A percentile compares a stretch with the other conserved stretches of the same genome.
Conservation (phyloP, 495 filamentous ascomycete species). For the Trichoderma asperelloides region DNA sequence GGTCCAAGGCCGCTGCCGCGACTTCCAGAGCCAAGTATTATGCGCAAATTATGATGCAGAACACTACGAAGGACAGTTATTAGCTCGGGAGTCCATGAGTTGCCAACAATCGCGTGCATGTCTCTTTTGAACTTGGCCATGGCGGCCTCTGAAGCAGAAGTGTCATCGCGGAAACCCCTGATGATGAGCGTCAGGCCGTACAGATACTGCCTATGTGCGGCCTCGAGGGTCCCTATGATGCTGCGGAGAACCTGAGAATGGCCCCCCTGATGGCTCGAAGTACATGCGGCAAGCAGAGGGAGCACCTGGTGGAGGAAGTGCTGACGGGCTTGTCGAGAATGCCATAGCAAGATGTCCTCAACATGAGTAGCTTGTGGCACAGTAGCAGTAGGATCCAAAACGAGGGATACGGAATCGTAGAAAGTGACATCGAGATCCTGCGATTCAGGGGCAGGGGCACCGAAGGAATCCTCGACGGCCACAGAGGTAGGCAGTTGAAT, state of each 20-base stretch:
- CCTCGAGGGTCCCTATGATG: conserved; percentile 41
- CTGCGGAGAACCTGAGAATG: conserved; percentile 27
- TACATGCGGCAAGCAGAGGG: conserved; percentile 34
- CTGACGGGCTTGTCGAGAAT: conserved; percentile 39
- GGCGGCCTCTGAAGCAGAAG: conserved; percentile 21
- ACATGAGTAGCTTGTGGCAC: conserved; percentile 37
- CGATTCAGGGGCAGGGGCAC: conserved; percentile 33
- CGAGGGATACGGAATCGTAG: conserved; percentile 31
- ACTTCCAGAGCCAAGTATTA: conserved; percentile 47
- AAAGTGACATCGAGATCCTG: conserved; percentile 30
- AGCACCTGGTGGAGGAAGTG: conserved; percentile 44
- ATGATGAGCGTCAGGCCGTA: conserved; percentile 37
- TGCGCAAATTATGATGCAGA: conserved; percentile 41
- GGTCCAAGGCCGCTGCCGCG: conserved; percentile 11
- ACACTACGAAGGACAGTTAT: conserved; percentile 44
- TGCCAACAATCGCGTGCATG: conserved; percentile 57
- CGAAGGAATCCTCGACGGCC: conserved; percentile 33
- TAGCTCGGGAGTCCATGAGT: conserved; percentile 50
- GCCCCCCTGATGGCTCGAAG: conserved; percentile 15
- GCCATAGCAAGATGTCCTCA: conserved; percentile 42
- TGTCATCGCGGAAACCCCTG: conserved; percentile 24
- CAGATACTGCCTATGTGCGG: conserved; percentile 39
- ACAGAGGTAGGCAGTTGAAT: conserved; percentile 47
- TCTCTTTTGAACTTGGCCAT: conserved; percentile 46
- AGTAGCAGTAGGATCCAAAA: conserved; percentile 28